phyloP scores from a whole-genome alignment of 2,329 filamentous ascomycete genomes.

The Balansia obtecta region DNA sequence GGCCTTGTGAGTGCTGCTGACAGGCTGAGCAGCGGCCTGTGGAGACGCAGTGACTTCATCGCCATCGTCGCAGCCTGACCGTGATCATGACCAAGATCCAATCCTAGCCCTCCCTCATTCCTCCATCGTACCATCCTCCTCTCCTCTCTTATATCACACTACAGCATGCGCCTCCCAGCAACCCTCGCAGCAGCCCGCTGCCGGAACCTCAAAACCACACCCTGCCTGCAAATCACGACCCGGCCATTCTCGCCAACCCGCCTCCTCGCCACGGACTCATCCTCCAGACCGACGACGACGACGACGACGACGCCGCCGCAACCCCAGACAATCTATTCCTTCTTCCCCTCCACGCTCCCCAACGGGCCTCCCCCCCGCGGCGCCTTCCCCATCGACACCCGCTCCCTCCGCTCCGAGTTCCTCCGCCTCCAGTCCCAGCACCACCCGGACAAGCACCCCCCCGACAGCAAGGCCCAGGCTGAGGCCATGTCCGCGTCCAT shows the following conservation, averaged over 20 bases:
- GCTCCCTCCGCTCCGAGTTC: slow-evolving; percentile 69
- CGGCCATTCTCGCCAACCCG: not conserved
- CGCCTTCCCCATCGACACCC: slow-evolving; percentile 61
- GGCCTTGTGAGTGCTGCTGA: too few relatives aligned
- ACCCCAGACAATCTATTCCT: slow-evolving; percentile 58
- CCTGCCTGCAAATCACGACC: not conserved
- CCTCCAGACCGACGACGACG: not conserved
- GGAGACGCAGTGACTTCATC: not conserved
- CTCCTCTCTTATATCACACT: too few relatives aligned
- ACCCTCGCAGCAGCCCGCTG: too few relatives aligned
- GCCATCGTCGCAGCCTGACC: not conserved
- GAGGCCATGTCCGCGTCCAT: slow-evolving; percentile 72
- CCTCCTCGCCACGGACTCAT: not conserved
- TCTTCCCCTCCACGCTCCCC: slow-evolving; percentile 75
- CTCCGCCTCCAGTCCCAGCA: slow-evolving; percentile 66
- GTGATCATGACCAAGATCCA: not conserved
- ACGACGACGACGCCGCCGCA: not conserved
- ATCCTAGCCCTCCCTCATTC: not conserved
- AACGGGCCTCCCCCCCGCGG: slow-evolving; percentile 65
- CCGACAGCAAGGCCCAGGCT: slow-evolving; percentile 44
- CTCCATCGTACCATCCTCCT: too few relatives aligned
- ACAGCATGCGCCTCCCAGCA: too few relatives aligned
- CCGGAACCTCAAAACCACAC: not conserved
- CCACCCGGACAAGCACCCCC: slow-evolving; percentile 58
- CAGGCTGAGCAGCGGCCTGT: not conserved